Percentiles rank a stretch among this genome's conserved stretches.
These are phyloP conservation scores for Mycothermus thermophilus DNA, from an alignment of 495 filamentous ascomycete genomes.

Conservation along the genomic window DNA sequence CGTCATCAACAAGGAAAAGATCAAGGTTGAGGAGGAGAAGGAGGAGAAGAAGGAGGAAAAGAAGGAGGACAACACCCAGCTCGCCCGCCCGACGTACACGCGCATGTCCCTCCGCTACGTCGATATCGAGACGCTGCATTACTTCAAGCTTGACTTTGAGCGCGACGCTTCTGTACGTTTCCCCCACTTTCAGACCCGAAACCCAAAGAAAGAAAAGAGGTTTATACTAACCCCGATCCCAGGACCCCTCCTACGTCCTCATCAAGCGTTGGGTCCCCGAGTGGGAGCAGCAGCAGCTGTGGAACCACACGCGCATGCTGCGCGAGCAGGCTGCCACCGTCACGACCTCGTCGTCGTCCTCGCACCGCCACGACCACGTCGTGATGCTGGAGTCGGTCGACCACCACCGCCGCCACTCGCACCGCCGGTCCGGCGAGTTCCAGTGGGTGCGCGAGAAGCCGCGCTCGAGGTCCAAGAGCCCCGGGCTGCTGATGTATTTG, in stretches of 20 bases:
- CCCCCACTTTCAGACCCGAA: background rate
- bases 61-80: slow-evolving; percentile 7
- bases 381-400: slow-evolving; percentile 23
- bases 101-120: slow-evolving; percentile 43
- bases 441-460: slow-evolving; percentile 51
- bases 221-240: background rate
- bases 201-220: background rate
- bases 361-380: slow-evolving; percentile 7
- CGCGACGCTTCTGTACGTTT: slow-evolving; percentile 35
- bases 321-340: slow-evolving; percentile 25
- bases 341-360: background rate
- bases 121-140: slow-evolving; percentile 40
- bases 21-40: slow-evolving; percentile 24
- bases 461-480: slow-evolving; percentile 33
- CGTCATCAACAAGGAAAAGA: slow-evolving; percentile 38
- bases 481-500: slow-evolving; percentile 33
- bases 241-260: slow-evolving; percentile 57
- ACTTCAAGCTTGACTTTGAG: slow-evolving; percentile 38
- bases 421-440: slow-evolving; percentile 34
- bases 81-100: slow-evolving; percentile 37
- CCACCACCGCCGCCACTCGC: slow-evolving; percentile 34
- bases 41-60: slow-evolving; percentile 14
- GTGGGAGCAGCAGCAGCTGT: slow-evolving; percentile 57
- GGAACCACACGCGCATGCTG: slow-evolving; percentile 52
- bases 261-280: slow-evolving; percentile 67